Conservation (phyloP, 306 rosid genomes). For the Cucumis sativus region DNA sequence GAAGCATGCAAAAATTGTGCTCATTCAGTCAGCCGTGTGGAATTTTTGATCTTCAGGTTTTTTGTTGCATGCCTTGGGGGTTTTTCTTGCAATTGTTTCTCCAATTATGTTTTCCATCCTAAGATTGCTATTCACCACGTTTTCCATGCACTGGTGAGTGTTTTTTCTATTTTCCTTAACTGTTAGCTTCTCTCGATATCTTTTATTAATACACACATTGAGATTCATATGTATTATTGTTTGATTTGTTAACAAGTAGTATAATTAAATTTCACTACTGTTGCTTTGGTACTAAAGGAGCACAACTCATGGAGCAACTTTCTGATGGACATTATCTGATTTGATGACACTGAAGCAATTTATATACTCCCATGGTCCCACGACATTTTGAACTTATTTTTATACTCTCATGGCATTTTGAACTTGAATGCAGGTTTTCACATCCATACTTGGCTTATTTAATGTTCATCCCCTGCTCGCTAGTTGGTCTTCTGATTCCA, state of each 20-base stretch:
- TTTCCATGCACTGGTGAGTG: constrained; percentile 83
- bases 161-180: constrained; percentile 5
- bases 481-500: constrained; percentile 73
- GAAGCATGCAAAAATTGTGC: not conserved
- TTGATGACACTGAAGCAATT: not conserved
- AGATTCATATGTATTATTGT: not conserved
- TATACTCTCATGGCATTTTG: constrained; percentile 16
- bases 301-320: not conserved
- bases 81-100: constrained; percentile 50
- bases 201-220: not conserved
- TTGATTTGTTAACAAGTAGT: not conserved
- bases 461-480: constrained; percentile 81
- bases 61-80: constrained; percentile 48
- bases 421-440: constrained; percentile 62
- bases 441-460: constrained; percentile 80
- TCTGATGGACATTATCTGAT: not conserved
- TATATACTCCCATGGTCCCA: constrained; percentile 2
- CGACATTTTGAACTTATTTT: constrained; percentile 13
- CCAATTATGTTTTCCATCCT: constrained; percentile 58
- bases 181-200: not conserved
- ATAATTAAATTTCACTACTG: not conserved
- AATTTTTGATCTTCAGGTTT: constrained; percentile 38
- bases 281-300: not conserved
- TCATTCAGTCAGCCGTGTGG: constrained; percentile 5
- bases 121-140: constrained; percentile 47